Percentiles rank a stretch among this genome's conserved stretches.
Conservation (phyloP, 805 yeast genomes). For the Ogataea ganodermae region DNA sequence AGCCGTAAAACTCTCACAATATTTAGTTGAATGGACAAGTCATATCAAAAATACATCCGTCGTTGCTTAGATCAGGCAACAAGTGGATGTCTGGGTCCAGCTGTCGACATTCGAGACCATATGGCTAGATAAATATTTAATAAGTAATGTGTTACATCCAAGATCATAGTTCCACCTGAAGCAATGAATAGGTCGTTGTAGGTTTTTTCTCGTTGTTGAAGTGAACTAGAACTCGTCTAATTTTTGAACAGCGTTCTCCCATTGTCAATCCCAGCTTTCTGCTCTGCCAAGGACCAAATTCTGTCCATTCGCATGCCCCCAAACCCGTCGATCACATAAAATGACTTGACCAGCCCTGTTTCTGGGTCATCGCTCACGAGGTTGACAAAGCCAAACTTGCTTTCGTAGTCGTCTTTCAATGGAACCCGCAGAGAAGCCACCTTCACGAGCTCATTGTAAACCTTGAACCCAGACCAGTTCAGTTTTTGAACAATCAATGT, state of each 20-base stretch:
- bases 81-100: too few relatives aligned
- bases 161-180: neutral
- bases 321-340: slow-evolving; percentile 67
- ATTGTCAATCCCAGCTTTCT: slow-evolving; percentile 62
- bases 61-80: too few relatives aligned
- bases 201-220: neutral
- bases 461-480: slow-evolving; percentile 63
- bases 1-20: too few relatives aligned
- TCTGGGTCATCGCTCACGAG: slow-evolving; percentile 44
- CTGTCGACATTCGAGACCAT: too few relatives aligned
- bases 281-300: slow-evolving; percentile 80
- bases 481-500: slow-evolving; percentile 67
- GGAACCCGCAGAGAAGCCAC: slow-evolving; percentile 49
- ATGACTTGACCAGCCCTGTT: slow-evolving; percentile 40
- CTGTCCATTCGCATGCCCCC: slow-evolving; percentile 87
- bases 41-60: too few relatives aligned
- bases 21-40: too few relatives aligned
- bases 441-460: slow-evolving; percentile 61
- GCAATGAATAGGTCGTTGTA: too few relatives aligned
- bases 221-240: neutral
- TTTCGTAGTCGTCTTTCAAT: slow-evolving; percentile 30
- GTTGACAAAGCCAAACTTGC: slow-evolving; percentile 51
- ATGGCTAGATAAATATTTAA: neutral
- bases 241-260: slow-evolving; percentile 53
- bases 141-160: neutral